These are phyloP conservation scores for Pseudognaphalium luteoalbum DNA, from an alignment of 129 eudicot species.

Conservation along the genomic window DNA sequence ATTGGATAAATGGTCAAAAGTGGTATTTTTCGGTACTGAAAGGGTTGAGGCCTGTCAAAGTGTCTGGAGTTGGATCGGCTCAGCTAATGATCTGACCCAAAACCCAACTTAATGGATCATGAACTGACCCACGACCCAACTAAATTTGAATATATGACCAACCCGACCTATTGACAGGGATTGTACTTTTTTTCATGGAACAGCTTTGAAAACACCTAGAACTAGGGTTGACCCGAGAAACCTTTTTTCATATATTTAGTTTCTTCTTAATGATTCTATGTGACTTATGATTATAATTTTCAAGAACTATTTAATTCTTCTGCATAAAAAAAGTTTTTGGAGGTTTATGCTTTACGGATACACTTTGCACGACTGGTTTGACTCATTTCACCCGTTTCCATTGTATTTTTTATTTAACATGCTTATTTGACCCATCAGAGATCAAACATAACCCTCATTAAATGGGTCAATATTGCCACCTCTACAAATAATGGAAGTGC, in stretches of 20 bases:
- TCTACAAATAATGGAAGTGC: conserved; percentile 1
- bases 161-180: background rate
- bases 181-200: background rate
- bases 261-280: background rate
- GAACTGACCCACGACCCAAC: background rate
- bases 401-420: background rate
- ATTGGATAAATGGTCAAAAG: background rate
- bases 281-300: background rate
- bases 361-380: background rate
- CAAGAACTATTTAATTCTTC: background rate
- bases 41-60: conserved; percentile 1
- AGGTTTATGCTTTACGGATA: background rate
- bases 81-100: background rate
- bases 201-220: background rate
- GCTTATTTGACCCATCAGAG: background rate
- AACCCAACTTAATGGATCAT: background rate
- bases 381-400: background rate
- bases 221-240: background rate
- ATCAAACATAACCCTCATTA: background rate
- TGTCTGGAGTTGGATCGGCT: background rate
- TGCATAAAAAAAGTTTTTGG: background rate
- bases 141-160: background rate
- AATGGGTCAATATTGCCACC: background rate
- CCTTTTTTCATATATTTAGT: background rate
- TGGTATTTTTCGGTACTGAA: background rate